Evolutionary conservation across 164 flowering plant species (phyloP), one percentile per base, ranked within the genome.

Genomic region (Annona squamosa): DNA sequence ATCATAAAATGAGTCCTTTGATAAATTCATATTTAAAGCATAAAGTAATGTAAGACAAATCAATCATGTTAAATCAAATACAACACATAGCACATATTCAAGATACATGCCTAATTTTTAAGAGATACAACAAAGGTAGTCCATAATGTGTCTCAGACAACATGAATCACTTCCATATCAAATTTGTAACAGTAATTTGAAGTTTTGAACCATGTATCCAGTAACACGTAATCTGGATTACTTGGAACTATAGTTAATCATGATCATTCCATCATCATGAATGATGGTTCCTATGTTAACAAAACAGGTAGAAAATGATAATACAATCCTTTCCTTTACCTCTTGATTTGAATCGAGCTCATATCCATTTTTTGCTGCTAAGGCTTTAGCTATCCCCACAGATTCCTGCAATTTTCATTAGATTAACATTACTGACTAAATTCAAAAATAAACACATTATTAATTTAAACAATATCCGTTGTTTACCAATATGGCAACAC

Each of bases 321-420:
- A 10, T 44, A 42, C 70, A 66, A 5, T 70, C 61, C 61, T 47
- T 17, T 62, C 72, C 44, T 79, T 73, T 80, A 93, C 99, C 97
- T 96, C 99, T 82, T 86, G 97, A 84, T 93, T 96, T 68, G 99
- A 84, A 74, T 96, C 98, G 83, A 96, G 76, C 74, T 96, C 98
- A 80, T 96, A 93, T 73, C 99, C 97, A 81, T 96, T 91, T 80
- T 96, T 96, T 59, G 99, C 97, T 59, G 99, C 99, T 81, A 96
- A 86, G 72, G 99, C 97, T 86, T 96, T 96, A 43, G 99, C 99
- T 81, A 96, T 96, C 63, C 99, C 99, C 71, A 96, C 99, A 78
- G 99, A 96, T 85, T 96, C 99, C 98, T 95, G 74, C 18, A 71
- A 63, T 75, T 69, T 10, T 70, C 77, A 79, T 46, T 0, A 7